Base-by-base conservation (phyloP, 805 yeast genomes). In the Metschnikowia picachoensis region DNA sequence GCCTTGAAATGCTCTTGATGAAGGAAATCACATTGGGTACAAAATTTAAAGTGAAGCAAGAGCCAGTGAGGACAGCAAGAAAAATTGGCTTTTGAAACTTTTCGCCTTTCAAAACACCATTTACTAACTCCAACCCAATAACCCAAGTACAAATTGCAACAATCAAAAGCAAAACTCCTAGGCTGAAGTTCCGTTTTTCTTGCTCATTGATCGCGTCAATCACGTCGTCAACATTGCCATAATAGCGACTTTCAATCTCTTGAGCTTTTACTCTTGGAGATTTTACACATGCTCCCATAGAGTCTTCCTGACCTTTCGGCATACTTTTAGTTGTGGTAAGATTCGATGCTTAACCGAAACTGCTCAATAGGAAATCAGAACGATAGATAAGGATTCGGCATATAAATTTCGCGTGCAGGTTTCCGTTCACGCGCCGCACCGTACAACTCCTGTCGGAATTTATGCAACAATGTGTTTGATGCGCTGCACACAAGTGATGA, bases 31-130 rank as follows among this genome's bases (percentile, higher is more conserved):
- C 13, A 36, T 72, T 73, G 3, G 78, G 78, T 5, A 73, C 17
- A 3, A 76, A 70, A 51, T 77, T 75, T n/a, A 77, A 50, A 34
- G 60, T 49, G 46, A 77, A 78, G 39, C 75, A 72, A 2, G 72
- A 59, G 1, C 82, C 82, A n/a, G 76, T 72, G 32, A 76, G 52
- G 35, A 72, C 68, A 0, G 80, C 67, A 40, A 76, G 65, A 51
- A 78, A 61, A 32, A 72, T 59, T 4, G 83, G 83, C 48, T 77
- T 79, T 31, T 64, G 67, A 53, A 71, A 78, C 11, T 67, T 70
- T 20, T 68, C 75, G 28, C 72, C 73, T 48, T 78, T 78, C 48
- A 77, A 60, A n/a, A 76, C 73, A 4, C 64, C 57, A 49, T 76
- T 78, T 37, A 75, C 75, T 50, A 78, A 49, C 50, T 78, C 81